A percentile compares a stretch with the other conserved stretches of the same genome.
phyloP scores from a whole-genome alignment of 78 protist species.

The Monocercomonoides exilis region DNA sequence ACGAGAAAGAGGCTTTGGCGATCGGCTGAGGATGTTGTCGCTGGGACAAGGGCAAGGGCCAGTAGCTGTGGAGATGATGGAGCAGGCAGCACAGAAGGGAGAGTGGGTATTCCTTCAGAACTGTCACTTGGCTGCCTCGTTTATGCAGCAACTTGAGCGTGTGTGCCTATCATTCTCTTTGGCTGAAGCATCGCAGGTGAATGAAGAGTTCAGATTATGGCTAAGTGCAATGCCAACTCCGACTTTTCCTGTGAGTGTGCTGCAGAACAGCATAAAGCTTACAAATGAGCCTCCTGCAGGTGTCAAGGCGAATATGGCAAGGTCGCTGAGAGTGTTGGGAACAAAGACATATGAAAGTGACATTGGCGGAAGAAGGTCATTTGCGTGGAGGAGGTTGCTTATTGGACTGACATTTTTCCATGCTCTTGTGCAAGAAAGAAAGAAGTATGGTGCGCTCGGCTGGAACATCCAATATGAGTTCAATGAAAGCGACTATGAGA shows the following conservation, averaged over 20 bases:
- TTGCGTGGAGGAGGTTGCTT: conserved; percentile 27
- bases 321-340: neutral
- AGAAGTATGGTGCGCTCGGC: conserved; percentile 52
- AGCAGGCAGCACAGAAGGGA: conserved; percentile 28
- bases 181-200: neutral
- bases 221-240: conserved; percentile 55
- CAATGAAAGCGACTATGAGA: conserved; percentile 40
- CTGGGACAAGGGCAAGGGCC: conserved; percentile 61
- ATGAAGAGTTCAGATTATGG: conserved; percentile 56
- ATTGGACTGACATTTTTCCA: conserved; percentile 51
- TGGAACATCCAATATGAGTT: conserved; percentile 60
- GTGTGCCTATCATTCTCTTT: too few relatives aligned
- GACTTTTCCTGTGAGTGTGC: conserved; percentile 63
- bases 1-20: neutral
- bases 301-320: conserved; percentile 34
- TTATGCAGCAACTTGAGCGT: conserved; percentile 63
- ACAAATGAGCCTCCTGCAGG: conserved; percentile 77
- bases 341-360: neutral
- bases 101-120: conserved; percentile 54
- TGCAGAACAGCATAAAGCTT: conserved; percentile 61
- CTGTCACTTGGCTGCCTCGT: conserved; percentile 70
- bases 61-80: conserved; percentile 21
- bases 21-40: conserved; percentile 28
- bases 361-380: neutral
- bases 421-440: conserved; percentile 49